Conservation (phyloP, 2,329 filamentous ascomycete species). For the Fusarium sp. region DNA sequence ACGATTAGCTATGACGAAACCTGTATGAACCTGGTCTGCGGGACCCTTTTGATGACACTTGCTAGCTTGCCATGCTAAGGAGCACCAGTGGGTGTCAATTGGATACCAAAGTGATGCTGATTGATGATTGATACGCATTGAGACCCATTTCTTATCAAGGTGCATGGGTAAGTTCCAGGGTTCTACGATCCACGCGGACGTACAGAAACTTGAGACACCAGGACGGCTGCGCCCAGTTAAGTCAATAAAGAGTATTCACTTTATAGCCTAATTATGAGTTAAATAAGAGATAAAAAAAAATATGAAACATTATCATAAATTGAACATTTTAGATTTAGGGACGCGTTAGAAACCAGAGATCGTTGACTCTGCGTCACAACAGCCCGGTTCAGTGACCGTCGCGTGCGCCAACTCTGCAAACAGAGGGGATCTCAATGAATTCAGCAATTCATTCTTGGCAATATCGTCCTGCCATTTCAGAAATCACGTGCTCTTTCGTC, state of each 20-base stretch:
- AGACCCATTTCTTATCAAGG: neutral
- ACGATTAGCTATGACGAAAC: neutral
- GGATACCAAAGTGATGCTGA: neutral
- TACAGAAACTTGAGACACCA: too few species aligned
- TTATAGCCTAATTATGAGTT: too few species aligned
- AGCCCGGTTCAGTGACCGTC: neutral
- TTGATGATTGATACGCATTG: neutral
- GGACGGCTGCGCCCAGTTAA: too few species aligned
- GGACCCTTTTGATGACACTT: neutral
- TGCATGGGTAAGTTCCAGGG: neutral
- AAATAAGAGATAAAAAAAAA: too few species aligned
- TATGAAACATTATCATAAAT: too few species aligned
- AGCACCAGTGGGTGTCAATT: neutral
- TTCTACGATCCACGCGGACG: neutral
- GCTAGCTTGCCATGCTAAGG: neutral
- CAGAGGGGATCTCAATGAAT: neutral
- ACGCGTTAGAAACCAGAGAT: too few species aligned
- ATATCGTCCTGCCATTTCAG: neutral
- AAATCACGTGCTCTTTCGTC: neutral
- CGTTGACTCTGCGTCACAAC: too few species aligned
- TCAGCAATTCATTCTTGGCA: neutral
- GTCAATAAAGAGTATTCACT: too few species aligned
- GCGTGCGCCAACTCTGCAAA: neutral
- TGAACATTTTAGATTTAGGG: too few species aligned
- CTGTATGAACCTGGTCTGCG: conserved; percentile 9